Base-by-base conservation (phyloP, 495 filamentous ascomycete genomes). In the Aspergillus taichungensis region DNA sequence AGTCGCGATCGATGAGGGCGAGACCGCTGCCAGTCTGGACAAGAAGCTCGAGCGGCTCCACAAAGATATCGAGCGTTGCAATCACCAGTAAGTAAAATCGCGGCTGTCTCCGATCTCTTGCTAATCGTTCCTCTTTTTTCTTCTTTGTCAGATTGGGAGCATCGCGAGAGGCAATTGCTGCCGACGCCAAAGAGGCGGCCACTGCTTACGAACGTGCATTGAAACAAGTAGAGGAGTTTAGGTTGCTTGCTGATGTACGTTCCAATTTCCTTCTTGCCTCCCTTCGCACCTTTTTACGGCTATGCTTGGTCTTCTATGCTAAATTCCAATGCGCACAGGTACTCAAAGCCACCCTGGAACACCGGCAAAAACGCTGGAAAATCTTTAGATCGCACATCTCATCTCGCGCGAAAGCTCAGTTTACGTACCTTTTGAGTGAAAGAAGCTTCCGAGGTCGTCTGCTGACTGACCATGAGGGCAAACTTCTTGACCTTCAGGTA, bases 351-450 rank as follows among this genome's bases (percentile, higher is more conserved):
- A 77, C 88, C 0, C 74, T 94, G 29, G 65, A 72, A 29, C 67
- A 85, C 41, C 85, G 92, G 4, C 75, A 82, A 34, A 68, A 77
- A 24, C 82, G 87, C 48, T 97, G 87, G 85, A 67, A 75, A 43
- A 73, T 78, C 41, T 97, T 99, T 63, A 82, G 89, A 51, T 68
- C 76, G 9, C 78, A 81, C 50, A 96, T 99, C 47, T 86, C 88
- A 8, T 80, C 80, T 9, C 80, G 87, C 40, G 88, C 90, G 24
- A 80, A 89, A 39, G 79, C 80, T 12, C 87, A 87, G 49, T 99
- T 99, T 58, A 82, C 75, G 34, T 92, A 88, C 55, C 74, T 97
- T 10, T 75, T 99, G 37, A 85, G 80, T 54, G 89, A 96, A 59
- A 77, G 92, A 54, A 79, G 84, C 11, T 99, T 95, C 65, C 79